Evolutionary conservation across 176 grass and related monocot genomes (phyloP).

Genomic region (Bolboschoenus planiculmis): DNA sequence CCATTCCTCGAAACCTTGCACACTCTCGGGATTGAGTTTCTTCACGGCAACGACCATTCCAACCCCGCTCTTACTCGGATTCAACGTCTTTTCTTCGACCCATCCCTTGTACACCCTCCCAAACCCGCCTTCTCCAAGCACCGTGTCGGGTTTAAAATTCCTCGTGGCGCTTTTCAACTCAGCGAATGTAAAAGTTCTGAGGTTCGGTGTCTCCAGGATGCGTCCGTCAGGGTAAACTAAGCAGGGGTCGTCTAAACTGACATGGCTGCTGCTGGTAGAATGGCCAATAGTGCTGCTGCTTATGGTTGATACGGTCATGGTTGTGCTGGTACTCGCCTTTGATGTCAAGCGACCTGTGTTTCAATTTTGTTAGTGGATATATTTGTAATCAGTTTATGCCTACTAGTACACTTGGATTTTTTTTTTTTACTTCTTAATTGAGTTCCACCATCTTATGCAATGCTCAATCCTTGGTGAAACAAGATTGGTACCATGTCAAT

Average conservation of each 20-base stretch:
- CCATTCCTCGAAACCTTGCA: slow-evolving; percentile 87
- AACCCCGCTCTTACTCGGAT: slow-evolving; percentile 33
- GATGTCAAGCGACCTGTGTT: slow-evolving; percentile 50
- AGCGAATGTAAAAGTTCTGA: slow-evolving; percentile 54
- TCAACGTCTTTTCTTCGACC: slow-evolving; percentile 69
- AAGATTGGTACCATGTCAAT: not conserved
- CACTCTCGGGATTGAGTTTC: slow-evolving; percentile 83
- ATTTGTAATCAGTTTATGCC: not conserved
- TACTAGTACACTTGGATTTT: not conserved
- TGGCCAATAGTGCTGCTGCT: slow-evolving; percentile 48
- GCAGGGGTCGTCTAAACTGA: slow-evolving; percentile 13
- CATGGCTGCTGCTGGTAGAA: slow-evolving; percentile 38
- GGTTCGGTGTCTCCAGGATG: slow-evolving; percentile 58
- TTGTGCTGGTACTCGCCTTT: slow-evolving; percentile 49
- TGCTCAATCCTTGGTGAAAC: not conserved
- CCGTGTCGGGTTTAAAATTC: slow-evolving; percentile 56
- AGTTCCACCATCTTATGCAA: not conserved
- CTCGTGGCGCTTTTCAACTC: slow-evolving; percentile 56
- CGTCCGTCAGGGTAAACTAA: slow-evolving; percentile 24
- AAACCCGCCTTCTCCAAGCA: slow-evolving; percentile 82
- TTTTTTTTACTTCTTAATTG: not conserved
- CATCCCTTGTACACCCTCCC: slow-evolving; percentile 91
- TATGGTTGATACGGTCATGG: slow-evolving; percentile 41
- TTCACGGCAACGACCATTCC: slow-evolving; percentile 64
- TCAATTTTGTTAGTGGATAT: not conserved